Evolutionary conservation across 2,329 filamentous ascomycete genomes (phyloP).

Genomic region (Pseudogymnoascus sp.): DNA sequence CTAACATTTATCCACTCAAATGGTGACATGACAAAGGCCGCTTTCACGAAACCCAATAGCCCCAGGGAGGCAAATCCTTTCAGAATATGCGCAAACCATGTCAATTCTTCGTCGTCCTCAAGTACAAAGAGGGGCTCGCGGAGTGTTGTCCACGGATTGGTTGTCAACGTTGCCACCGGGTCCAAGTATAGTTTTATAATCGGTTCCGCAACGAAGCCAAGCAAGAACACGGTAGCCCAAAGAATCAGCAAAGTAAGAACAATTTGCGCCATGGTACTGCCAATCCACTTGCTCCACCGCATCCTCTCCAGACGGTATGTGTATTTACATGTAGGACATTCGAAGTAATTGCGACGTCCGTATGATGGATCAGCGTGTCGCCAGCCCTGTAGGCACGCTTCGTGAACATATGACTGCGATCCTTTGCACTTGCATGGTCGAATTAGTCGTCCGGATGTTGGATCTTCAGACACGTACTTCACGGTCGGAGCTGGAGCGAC

Average conservation of each 20-base stretch:
- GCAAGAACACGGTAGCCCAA: slow-evolving; percentile 62
- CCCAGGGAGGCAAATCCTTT: slow-evolving; percentile 90
- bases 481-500: slow-evolving; percentile 49
- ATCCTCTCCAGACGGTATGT: slow-evolving; percentile 71
- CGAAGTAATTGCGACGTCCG: slow-evolving; percentile 64
- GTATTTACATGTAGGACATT: slow-evolving; percentile 83
- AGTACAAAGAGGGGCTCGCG: slow-evolving; percentile 33
- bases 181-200: slow-evolving; percentile 85
- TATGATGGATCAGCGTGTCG: slow-evolving; percentile 62
- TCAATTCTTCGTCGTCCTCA: slow-evolving; percentile 42
- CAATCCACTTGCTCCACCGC: slow-evolving; percentile 62
- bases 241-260: slow-evolving; percentile 65
- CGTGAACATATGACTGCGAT: slow-evolving; percentile 87
- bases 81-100: slow-evolving; percentile 75
- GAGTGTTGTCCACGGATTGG: slow-evolving; percentile 32
- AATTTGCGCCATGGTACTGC: slow-evolving; percentile 59
- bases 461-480: slow-evolving; percentile 66
- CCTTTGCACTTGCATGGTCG: slow-evolving; percentile 92
- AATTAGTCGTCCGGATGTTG: slow-evolving; percentile 67
- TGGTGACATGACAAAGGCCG: slow-evolving; percentile 63
- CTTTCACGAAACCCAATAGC: slow-evolving; percentile 75
- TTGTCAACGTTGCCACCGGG: slow-evolving; percentile 54
- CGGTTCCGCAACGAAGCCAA: slow-evolving; percentile 89
- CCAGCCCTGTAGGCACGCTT: slow-evolving; percentile 80
- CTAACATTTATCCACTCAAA: slow-evolving; percentile 72